Evolutionary conservation across 352 stramenopile genomes (phyloP), one percentile per base, ranked within the genome.

Genomic region (Phytophthora syringae): DNA sequence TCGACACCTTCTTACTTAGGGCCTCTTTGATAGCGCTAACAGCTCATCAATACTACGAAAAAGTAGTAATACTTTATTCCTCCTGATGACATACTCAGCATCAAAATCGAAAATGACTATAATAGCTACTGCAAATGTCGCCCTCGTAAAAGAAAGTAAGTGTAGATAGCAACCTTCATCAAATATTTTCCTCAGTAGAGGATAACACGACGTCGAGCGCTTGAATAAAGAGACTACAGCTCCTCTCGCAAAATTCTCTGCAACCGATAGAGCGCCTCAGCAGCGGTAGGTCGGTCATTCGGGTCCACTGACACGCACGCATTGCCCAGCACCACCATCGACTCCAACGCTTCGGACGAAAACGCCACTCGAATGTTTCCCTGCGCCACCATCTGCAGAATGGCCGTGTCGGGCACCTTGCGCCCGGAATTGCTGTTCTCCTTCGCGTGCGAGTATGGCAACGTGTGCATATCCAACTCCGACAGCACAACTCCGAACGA

Each of bases 391-490:
- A 64, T 34, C 57, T 77, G 64, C 13, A 64, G 18, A 39, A 67
- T 66, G 34, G 48, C 58, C 16, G 50, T 47, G 27, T 60, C 58
- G 27, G 53, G 47, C 49, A 43, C 40, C 53, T 52, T 54, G 3
- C 55, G 54, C 11, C 48, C 55, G 9, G 25, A 48, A 13, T 51
- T 53, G 42, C 32, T 58, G 28, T 15, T 44, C 9, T 58, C 60
- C 30, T 70, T 70, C 2, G 48, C 55, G 40, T 70, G 30, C 16
- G 58, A 10, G 40, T 72, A n/a, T n/a, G n/a, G n/a, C n/a, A n/a
- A n/a, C n/a, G n/a, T n/a, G n/a, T n/a, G n/a, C n/a, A n/a, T n/a
- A 78, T 73, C 69, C 2, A 77, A 44, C 21, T 77, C 64, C 2
- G 59, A 53, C 13, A 74, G 18, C 39, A 74, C 52, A 11, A 60